Base-by-base conservation (phyloP, 345 rosid genomes). In the Populus davidiana region DNA sequence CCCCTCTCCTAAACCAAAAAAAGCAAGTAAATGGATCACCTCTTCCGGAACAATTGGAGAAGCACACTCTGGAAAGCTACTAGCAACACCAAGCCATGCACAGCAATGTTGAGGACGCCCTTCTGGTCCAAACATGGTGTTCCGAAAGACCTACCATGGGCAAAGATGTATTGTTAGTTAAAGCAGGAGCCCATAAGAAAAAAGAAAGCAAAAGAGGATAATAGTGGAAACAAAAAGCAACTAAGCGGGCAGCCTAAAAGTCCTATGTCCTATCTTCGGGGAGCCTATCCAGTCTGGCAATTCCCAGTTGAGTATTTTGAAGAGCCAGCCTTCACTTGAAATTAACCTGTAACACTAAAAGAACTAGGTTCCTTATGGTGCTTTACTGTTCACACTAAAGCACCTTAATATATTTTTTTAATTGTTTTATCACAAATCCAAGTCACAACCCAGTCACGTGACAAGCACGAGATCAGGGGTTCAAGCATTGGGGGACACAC, bases 81-180 rank as follows among this genome's bases (percentile, higher is more conserved):
- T 90, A 77, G 98, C 99, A 84, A 92, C 97, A 80, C 99, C 94
- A 81, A 96, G 97, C 99, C 99, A 96, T 76, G 99, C 98, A 91
- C 99, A 96, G 74, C 99, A 96, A 83, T 96, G 99, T 81, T 96
- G 99, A 73, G 98, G 99, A 79, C 98, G 97, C 77, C 99, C 99
- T 87, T 96, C 99, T 76, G 98, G 98, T 67, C 99, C 98, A 88
- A 96, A 96, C 99, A 96, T 96, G 75, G 99, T 96, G 88, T 94
- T 96, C 81, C 98, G 86, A 83, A 96, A 96, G 80, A 96, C 97
- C 98, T 96, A 73, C 69, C 62, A 84, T 68, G 80, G 76, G 63
- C 83, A 67, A 25, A 29, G 11, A 68, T 67, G 67, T 36, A 27
- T 50, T 29, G 39, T 29, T 71, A 41, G 23, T 9, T 6, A 33